Base-by-base conservation (phyloP, 2,329 filamentous ascomycete genomes). In the Furcasterigmium sp. region DNA sequence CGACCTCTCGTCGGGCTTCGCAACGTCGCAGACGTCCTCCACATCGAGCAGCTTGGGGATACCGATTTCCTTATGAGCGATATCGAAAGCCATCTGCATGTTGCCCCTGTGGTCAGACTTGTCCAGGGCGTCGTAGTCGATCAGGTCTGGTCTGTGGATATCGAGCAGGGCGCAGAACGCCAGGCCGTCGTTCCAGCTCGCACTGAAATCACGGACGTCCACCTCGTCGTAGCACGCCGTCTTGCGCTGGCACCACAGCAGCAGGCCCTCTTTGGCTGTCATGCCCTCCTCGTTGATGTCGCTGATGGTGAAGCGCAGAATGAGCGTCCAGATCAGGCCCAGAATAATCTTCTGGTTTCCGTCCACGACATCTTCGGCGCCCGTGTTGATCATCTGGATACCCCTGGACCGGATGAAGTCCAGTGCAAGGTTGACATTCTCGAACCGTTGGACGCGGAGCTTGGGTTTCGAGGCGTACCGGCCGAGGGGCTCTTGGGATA, bases 191-290 rank as follows among this genome's bases (percentile, higher is more conserved):
- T 96, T 98, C 93, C 93, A 98, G 65, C 93, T 97, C 26, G 76
- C 74, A 45, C 90, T 95, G 64, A 98, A 98, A 68, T 98, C 91
- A 42, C 88, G 80, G 30, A 98, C 90, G 53, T 97, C 86, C 18
- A 98, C 91, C 60, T 94, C 93, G 47, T 96, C 91, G 64, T 98
- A 98, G 68, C 93, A 98, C 8, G 93, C 93, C 23, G 93, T 98
- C 71, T 98, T 98, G 56, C 93, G 78, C 69, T 98, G 91, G 72
- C 93, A 98, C 93, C 93, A 98, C 19, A 98, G 70, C 45, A 98
- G 68, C 56, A 98, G 70, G 50, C 93, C 93, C 63, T 97, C 93
- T 66, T 97, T 96, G 46, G 93, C 93, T 41, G 91, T 96, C 81
- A 97, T 85, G 52, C 93, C 93, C 73, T 96, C 93, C 64, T 91